Base-by-base conservation (phyloP, 305 asterid species). In the Fraxinus nigra region DNA sequence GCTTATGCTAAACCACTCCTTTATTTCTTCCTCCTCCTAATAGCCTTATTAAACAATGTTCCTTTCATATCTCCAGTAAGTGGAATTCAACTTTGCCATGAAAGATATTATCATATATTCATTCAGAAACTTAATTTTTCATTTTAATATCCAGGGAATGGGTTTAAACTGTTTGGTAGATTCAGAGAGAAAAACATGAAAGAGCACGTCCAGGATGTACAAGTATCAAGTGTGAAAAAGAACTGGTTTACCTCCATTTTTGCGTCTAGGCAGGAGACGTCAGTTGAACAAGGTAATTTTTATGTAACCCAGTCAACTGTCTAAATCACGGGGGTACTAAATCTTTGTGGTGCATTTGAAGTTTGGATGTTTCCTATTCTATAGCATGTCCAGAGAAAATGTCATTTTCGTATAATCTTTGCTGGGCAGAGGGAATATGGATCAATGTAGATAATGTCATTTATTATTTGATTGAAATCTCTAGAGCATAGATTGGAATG, bases 161-260 rank as follows among this genome's bases (percentile, higher is more conserved):
- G 96, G 33, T 92, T 91, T 85, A 90, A 85, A 85, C 80, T 89
- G 81, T 88, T 89, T 85, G 38, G 46, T 16, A 43, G 38, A 77
- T 89, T 81, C 80, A 90, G 91, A 26, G 88, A 78, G 20, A 89
- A 85, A 87, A 85, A 82, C 40, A 83, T 79, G 54, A 85, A 81
- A 82, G 88, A 85, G 69, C 82, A 76, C 70, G 74, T 77, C 63
- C 73, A 40, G 63, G 87, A 80, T 26, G 88, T 87, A 81, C 92
- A 82, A 80, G 86, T 79, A 73, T 79, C 89, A 35, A 72, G 37
- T 37, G 80, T 43, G 33, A 88, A 85, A 79, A 89, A 81, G 92
- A 89, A 84, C 84, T 90, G 94, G 97, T 89, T 92, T 81, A 4
- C 91, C 78, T 88, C 93, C 75, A 75, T 85, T 79, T 89, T 89